phyloP scores from a whole-genome alignment of 1,284 basidiomycete species.

The Sanghuangporus weigelae region DNA sequence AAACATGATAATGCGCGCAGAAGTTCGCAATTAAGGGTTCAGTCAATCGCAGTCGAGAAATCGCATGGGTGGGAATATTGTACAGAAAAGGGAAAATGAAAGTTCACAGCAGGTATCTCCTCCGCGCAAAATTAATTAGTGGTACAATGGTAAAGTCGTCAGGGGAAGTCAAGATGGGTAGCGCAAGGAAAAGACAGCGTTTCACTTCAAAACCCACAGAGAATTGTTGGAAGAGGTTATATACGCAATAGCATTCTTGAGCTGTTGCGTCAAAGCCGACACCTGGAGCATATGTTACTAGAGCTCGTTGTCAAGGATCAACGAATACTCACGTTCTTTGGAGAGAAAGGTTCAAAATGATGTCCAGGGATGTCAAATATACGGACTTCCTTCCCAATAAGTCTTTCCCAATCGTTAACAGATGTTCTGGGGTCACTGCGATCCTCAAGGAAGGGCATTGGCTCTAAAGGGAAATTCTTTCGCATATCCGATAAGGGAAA shows the following conservation, averaged over 20 bases:
- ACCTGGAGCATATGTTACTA: background rate
- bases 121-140: background rate
- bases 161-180: background rate
- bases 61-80: background rate
- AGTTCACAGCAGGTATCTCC: background rate
- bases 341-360: constrained; percentile 57
- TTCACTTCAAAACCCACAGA: background rate
- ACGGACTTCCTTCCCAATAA: constrained; percentile 34
- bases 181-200: background rate
- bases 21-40: background rate
- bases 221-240: constrained; percentile 1
- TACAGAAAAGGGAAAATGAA: background rate
- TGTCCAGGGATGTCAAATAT: constrained; percentile 57
- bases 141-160: background rate
- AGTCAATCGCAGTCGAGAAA: background rate
- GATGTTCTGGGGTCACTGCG: constrained; percentile 32
- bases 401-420: constrained; percentile 43
- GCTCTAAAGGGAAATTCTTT: constrained; percentile 22
- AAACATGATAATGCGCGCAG: background rate
- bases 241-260: constrained; percentile 8
- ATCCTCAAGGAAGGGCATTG: constrained; percentile 48
- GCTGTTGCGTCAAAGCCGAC: constrained; percentile 6
- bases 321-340: constrained; percentile 41
- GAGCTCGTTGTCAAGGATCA: background rate
- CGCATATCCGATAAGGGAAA: background rate